A percentile compares a stretch with the other conserved stretches of the same genome.
Evolutionary conservation across 2,329 filamentous ascomycete genomes (phyloP).

Genomic region (Colletotrichum sojae): DNA sequence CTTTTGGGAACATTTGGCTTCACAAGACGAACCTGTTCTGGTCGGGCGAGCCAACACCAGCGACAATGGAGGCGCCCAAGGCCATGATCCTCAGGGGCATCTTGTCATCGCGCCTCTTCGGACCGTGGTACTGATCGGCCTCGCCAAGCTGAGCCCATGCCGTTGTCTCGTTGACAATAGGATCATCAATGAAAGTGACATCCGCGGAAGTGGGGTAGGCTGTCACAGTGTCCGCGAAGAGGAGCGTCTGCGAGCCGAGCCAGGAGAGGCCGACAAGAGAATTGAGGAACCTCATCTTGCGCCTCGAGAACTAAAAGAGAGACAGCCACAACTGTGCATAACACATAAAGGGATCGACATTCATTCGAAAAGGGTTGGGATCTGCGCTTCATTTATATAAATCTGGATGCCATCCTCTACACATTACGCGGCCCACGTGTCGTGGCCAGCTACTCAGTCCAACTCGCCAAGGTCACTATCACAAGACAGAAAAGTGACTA

Average conservation of each 20-base stretch:
- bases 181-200: too few relatives aligned
- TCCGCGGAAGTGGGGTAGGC: too few relatives aligned
- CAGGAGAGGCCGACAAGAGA: too few relatives aligned
- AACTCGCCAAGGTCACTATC: background rate
- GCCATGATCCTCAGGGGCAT: slow-evolving; percentile 16
- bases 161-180: too few relatives aligned
- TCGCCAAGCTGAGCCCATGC: too few relatives aligned
- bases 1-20: background rate
- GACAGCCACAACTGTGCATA: background rate
- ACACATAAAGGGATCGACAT: background rate
- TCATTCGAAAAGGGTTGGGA: slow-evolving; percentile 1
- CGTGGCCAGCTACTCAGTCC: background rate
- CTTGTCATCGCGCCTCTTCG: slow-evolving; percentile 6
- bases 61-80: slow-evolving; percentile 24
- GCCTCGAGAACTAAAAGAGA: background rate
- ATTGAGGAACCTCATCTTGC: too few relatives aligned
- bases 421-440: background rate
- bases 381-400: background rate
- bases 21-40: slow-evolving; percentile 9
- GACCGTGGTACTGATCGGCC: too few relatives aligned
- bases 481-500: background rate
- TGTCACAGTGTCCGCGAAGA: too few relatives aligned
- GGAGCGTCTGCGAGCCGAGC: too few relatives aligned
- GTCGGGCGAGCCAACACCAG: slow-evolving; percentile 5
- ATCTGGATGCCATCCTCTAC: background rate